Conservation (phyloP, 192 early-diverging fungal genomes). For the Dissophora globulifera region DNA sequence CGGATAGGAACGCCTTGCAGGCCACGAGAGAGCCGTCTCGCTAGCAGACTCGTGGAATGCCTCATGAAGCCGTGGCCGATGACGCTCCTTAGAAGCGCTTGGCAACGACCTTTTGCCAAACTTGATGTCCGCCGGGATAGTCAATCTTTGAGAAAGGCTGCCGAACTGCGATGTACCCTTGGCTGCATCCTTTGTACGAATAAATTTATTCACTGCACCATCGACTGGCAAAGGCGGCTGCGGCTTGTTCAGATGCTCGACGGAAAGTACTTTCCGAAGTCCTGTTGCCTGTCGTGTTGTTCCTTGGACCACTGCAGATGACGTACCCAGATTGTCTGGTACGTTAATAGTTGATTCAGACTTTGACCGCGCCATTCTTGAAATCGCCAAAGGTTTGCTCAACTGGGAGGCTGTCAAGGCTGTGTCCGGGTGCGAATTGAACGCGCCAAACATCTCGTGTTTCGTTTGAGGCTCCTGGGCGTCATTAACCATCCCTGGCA, state of each 20-base stretch:
- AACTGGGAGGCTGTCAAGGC: neutral
- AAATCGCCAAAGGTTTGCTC: neutral
- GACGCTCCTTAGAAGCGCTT: neutral
- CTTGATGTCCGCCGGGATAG: neutral
- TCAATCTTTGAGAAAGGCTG: slow-evolving; percentile 22
- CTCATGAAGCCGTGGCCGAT: slow-evolving; percentile 14
- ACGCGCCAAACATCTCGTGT: no score
- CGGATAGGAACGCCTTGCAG: neutral
- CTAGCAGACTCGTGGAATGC: slow-evolving; percentile 13
- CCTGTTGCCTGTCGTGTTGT: no score
- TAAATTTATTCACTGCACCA: no score
- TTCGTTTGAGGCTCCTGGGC: slow-evolving; percentile 5
- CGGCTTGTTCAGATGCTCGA: slow-evolving; percentile 40
- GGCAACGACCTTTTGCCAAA: slow-evolving; percentile 8
- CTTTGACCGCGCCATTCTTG: neutral
- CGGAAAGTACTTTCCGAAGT: slow-evolving; percentile 23
- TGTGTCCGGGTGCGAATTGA: no score
- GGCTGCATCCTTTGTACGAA: neutral
- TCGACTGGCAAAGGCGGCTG: slow-evolving; percentile 34
- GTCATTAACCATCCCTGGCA: no score
- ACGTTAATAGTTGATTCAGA: neutral
- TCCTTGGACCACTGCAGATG: no score
- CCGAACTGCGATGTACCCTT: slow-evolving; percentile 12
- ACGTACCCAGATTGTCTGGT: no score
- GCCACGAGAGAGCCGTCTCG: neutral